Base-by-base conservation (phyloP, 257 asterid genomes). In the Jacaranda mimosifolia region DNA sequence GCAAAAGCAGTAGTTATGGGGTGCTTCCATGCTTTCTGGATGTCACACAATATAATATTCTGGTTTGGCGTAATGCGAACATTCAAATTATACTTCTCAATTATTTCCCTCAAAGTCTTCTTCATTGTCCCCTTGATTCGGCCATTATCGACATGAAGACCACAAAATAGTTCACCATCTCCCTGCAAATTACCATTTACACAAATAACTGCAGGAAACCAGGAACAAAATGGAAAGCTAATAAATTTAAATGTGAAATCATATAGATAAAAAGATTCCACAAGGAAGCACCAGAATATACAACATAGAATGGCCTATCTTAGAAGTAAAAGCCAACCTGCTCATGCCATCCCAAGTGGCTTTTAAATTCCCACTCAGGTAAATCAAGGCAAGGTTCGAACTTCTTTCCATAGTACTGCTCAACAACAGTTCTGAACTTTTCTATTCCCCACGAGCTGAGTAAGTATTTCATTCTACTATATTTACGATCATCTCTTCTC, bases 261-360 rank as follows among this genome's bases (percentile, higher is more conserved):
- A 15, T 9, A 62, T 5, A 46, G 56, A 40, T 7, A 0, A 11
- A 72, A 64, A 5, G 8, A 11, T 26, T 10, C 10, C 49, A 32
- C 7, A 51, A 5, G 9, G 14, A 18, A 77, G 64, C 40, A 19
- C 32, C 71, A 53, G 32, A 68, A 39, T 43, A 39, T 39, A 49
- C 11, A 68, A 52, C 52, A 69, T 46, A 42, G 59, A 5, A 60
- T 35, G n/a, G 39, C 65, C 21, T 9, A 51, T 46, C 35, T 36
- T 70, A 55, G 65, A 55, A 39, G 21, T 36, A 53, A 73, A 66
- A 68, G n/a, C 81, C 36, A 40, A 95, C 99, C 96, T 93, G 98
- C 83, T 95, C 97, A 21, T 93, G 99, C 99, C 99, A 95, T 55
- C 99, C 99, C 87, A 95, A 85, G 86, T 95, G 88, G 87, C 98